Evolutionary conservation across 129 eudicot genomes (phyloP).

Genomic region (Tagetes erecta): DNA sequence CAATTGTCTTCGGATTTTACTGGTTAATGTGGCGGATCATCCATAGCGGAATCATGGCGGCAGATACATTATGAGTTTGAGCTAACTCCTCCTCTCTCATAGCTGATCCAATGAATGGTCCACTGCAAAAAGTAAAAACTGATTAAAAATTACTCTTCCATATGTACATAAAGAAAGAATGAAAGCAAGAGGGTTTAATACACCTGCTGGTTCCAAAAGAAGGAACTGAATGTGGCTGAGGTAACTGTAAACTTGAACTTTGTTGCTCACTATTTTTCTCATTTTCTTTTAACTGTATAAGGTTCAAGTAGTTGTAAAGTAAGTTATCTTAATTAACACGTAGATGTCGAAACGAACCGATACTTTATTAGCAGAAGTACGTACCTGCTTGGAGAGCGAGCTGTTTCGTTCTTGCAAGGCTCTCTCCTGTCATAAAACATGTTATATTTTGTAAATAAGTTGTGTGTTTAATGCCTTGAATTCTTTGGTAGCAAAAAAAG

Average conservation of each 20-base stretch:
- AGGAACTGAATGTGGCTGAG: slow-evolving; percentile 31
- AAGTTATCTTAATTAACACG: neutral
- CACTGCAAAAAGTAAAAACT: slow-evolving; percentile 24
- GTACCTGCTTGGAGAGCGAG: slow-evolving; percentile 58
- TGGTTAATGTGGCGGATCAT: slow-evolving; percentile 51
- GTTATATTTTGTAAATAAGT: neutral
- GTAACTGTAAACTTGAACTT: slow-evolving; percentile 27
- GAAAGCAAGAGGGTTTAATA: neutral
- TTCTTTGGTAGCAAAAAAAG: neutral
- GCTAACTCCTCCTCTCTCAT: slow-evolving; percentile 22
- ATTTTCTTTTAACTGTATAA: slow-evolving; percentile 55
- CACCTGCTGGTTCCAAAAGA: slow-evolving; percentile 46
- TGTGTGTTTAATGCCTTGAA: neutral
- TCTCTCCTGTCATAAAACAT: slow-evolving; percentile 53
- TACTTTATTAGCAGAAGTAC: slow-evolving; percentile 22
- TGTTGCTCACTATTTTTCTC: slow-evolving; percentile 48
- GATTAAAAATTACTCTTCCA: neutral
- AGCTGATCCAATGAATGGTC: slow-evolving; percentile 33
- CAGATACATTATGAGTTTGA: slow-evolving; percentile 21
- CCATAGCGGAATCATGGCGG: slow-evolving; percentile 50
- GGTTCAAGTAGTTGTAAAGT: neutral
- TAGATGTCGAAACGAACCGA: neutral
- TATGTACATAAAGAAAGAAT: neutral
- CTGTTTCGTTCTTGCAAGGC: slow-evolving; percentile 67
- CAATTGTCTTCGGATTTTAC: slow-evolving; percentile 3